phyloP scores from a whole-genome alignment of 306 rosid species.

The Dalbergia cochinchinensis region DNA sequence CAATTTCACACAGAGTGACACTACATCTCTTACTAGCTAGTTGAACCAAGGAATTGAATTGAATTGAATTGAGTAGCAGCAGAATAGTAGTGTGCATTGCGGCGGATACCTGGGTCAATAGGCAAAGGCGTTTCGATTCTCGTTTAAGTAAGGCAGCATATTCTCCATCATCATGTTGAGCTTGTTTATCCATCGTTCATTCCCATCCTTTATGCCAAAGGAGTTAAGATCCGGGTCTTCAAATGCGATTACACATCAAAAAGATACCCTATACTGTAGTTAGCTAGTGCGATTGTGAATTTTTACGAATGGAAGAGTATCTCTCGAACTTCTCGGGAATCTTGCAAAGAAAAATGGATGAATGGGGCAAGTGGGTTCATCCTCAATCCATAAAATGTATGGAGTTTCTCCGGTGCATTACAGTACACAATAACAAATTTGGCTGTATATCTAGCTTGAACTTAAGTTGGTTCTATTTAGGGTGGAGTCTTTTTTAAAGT shows the following conservation, averaged over 20 bases:
- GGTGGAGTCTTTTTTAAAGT: not conserved
- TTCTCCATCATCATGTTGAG: constrained; percentile 43
- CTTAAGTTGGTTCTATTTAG: constrained; percentile 11
- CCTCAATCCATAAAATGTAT: constrained; percentile 8
- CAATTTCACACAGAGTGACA: constrained; percentile 14
- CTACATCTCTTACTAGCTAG: not conserved
- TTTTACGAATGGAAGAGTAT: constrained; percentile 39
- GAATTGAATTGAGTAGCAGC: not conserved
- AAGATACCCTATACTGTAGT: constrained; percentile 39
- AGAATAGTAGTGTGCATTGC: constrained; percentile 27
- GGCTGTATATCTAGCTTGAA: not conserved
- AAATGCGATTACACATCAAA: constrained; percentile 83
- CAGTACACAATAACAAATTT: constrained; percentile 40
- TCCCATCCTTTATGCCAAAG: constrained; percentile 42
- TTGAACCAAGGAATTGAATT: not conserved
- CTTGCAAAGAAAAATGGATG: constrained; percentile 34
- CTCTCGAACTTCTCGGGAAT: constrained; percentile 46
- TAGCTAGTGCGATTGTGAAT: constrained; percentile 55
- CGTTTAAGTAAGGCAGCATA: constrained; percentile 56
- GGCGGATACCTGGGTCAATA: constrained; percentile 56
- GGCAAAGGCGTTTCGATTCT: constrained; percentile 47
- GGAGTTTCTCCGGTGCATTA: constrained; percentile 46
- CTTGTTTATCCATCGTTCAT: constrained; percentile 55
- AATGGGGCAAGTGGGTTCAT: constrained; percentile 40
- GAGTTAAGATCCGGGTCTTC: constrained; percentile 37